phyloP scores from a whole-genome alignment of 2,329 filamentous ascomycete species.

The Fusarium sublunatum region DNA sequence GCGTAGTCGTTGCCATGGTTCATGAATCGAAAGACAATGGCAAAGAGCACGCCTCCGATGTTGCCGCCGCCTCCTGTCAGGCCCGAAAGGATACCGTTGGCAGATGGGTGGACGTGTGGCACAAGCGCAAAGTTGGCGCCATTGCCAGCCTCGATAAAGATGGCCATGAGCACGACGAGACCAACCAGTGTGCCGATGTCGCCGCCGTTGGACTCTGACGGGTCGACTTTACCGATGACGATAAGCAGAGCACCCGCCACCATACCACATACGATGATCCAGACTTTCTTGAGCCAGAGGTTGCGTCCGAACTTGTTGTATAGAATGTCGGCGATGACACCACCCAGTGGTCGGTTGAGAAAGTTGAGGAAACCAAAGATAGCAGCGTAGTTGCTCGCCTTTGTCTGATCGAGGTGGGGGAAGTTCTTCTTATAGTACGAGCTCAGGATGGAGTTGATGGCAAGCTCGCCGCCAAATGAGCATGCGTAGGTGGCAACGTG shows the following conservation, averaged over 20 bases:
- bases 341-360: slow-evolving; percentile 73
- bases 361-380: slow-evolving; percentile 83
- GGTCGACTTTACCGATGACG: slow-evolving; percentile 71
- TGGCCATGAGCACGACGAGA: slow-evolving; percentile 78
- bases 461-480: slow-evolving; percentile 72
- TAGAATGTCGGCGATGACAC: slow-evolving; percentile 64
- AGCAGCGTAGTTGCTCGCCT: slow-evolving; percentile 70
- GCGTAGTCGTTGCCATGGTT: slow-evolving; percentile 72
- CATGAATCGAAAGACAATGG: slow-evolving; percentile 82
- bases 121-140: slow-evolving; percentile 89
- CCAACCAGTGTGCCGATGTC: slow-evolving; percentile 73
- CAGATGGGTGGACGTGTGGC: slow-evolving; percentile 84
- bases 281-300: slow-evolving; percentile 56
- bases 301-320: slow-evolving; percentile 55
- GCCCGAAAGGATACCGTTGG: slow-evolving; percentile 83
- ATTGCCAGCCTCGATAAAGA: slow-evolving; percentile 88
- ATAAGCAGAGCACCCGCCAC: slow-evolving; percentile 70
- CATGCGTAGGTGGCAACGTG: slow-evolving; percentile 69
- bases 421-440: slow-evolving; percentile 71
- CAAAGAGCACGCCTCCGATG: slow-evolving; percentile 85
- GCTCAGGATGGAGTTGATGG: slow-evolving; percentile 70
- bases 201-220: slow-evolving; percentile 60
- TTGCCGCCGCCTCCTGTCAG: slow-evolving; percentile 84
- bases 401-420: slow-evolving; percentile 66
- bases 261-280: slow-evolving; percentile 66